Percentiles rank a stretch among this genome's conserved stretches.
Conservation (phyloP, 768 basidiomycete genomes). For the Sarcodon aspratus region DNA sequence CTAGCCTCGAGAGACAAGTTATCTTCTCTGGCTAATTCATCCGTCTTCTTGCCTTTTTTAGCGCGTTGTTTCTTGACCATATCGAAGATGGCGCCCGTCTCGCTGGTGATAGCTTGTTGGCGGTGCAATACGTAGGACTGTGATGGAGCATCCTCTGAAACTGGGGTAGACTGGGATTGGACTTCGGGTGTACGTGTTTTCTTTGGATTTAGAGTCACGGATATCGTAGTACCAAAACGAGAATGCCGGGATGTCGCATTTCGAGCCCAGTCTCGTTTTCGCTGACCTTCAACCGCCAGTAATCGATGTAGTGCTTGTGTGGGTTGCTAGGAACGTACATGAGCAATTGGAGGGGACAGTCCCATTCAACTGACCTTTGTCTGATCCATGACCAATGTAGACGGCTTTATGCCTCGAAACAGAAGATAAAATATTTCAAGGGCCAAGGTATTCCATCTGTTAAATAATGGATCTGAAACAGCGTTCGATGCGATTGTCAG, state of each 20-base stretch:
- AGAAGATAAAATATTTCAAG: constrained; percentile 91
- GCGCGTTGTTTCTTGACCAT: constrained; percentile 38
- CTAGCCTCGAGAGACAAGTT: constrained; percentile 57
- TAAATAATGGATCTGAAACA: constrained; percentile 66
- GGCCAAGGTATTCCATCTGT: constrained; percentile 78
- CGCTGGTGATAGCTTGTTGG: constrained; percentile 65
- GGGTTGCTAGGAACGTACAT: constrained; percentile 40
- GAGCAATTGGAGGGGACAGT: constrained; percentile 1
- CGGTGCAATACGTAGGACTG: constrained; percentile 73
- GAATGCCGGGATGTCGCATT: constrained; percentile 74
- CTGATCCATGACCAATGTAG: constrained; percentile 45
- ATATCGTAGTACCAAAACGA: constrained; percentile 91
- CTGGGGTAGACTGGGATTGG: too few species aligned
- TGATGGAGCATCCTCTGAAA: constrained; percentile 19
- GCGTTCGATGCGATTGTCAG: constrained; percentile 79
- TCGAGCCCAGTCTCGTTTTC: constrained; percentile 41
- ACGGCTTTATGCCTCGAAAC: constrained; percentile 69
- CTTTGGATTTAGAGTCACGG: constrained; percentile 59
- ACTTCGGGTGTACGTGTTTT: constrained; percentile 19
- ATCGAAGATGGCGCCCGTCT: constrained; percentile 64
- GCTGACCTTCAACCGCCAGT: constrained; percentile 64
- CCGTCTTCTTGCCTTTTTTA: constrained; percentile 46
- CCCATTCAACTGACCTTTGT: constrained; percentile 37
- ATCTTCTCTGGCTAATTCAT: constrained; percentile 60
- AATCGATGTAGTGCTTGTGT: constrained; percentile 59